Evolutionary conservation across 768 basidiomycete species (phyloP).

Genomic region (Lactifluus subvellereus): DNA sequence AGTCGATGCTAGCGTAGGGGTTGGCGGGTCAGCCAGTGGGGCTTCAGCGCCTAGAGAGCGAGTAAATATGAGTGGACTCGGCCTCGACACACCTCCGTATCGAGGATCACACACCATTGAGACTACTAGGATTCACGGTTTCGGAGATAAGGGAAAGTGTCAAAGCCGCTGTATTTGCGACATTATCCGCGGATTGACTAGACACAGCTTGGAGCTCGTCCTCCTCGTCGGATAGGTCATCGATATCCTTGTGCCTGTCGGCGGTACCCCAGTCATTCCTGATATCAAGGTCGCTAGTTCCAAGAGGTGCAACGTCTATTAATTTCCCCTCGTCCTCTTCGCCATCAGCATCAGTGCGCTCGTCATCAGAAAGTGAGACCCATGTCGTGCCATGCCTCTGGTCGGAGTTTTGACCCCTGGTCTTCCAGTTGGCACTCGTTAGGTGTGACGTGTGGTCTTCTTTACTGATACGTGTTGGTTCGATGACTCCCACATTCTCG

Average conservation of each 20-base stretch:
- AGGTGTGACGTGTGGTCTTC: neutral
- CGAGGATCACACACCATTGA: slow-evolving; percentile 5
- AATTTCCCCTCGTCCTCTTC: slow-evolving; percentile 14
- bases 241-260: neutral
- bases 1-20: neutral
- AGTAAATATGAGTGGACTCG: neutral
- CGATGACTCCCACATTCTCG: neutral
- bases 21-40: neutral
- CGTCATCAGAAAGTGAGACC: slow-evolving; percentile 10
- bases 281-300: slow-evolving; percentile 23
- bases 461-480: neutral
- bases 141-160: slow-evolving; percentile 1
- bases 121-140: neutral
- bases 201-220: slow-evolving; percentile 6
- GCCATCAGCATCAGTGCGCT: slow-evolving; percentile 12
- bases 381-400: neutral
- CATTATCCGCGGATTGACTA: neutral
- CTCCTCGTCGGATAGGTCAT: slow-evolving; percentile 10
- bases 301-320: slow-evolving; percentile 13
- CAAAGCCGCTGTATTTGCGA: neutral
- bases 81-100: neutral
- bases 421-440: neutral
- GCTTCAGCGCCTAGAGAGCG: neutral
- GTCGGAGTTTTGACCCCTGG: neutral
- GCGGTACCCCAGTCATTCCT: slow-evolving; percentile 11